Evolutionary conservation across 805 yeast genomes (phyloP).

Genomic region (Kodamaea hsintzibuensis): DNA sequence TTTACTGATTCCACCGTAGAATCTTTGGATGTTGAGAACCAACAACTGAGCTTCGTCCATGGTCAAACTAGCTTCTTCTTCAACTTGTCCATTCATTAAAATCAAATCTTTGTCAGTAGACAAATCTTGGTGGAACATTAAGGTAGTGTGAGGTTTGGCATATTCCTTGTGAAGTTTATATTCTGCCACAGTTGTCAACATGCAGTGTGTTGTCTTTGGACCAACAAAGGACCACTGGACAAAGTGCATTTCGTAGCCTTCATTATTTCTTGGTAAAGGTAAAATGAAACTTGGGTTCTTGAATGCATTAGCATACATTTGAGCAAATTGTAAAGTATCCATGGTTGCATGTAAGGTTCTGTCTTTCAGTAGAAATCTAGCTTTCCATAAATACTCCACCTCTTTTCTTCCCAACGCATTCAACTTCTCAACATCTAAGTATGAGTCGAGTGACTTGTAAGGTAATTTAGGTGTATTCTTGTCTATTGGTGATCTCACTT

Average conservation of each 20-base stretch:
- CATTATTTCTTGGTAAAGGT: conserved; percentile 72
- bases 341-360: conserved; percentile 66
- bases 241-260: conserved; percentile 79
- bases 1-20: conserved; percentile 66
- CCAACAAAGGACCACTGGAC: conserved; percentile 94
- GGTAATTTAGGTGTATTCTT: conserved; percentile 45
- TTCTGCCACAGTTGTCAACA: conserved; percentile 89
- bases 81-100: conserved; percentile 85
- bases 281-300: conserved; percentile 81
- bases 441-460: conserved; percentile 71
- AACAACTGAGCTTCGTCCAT: conserved; percentile 77
- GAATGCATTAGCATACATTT: conserved; percentile 64
- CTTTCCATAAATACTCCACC: conserved; percentile 84
- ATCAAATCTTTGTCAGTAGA: conserved; percentile 58
- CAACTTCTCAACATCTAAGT: conserved; percentile 68
- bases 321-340: conserved; percentile 57
- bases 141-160: conserved; percentile 93
- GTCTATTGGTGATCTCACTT: conserved; percentile 36
- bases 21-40: conserved; percentile 74
- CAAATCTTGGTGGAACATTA: conserved; percentile 83
- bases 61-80: conserved; percentile 65
- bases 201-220: conserved; percentile 78
- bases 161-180: conserved; percentile 86
- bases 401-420: conserved; percentile 56
- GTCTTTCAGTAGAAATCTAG: conserved; percentile 68